phyloP scores from a whole-genome alignment of 768 basidiomycete genomes.

The Pseudohyphozyma bogoriensis region DNA sequence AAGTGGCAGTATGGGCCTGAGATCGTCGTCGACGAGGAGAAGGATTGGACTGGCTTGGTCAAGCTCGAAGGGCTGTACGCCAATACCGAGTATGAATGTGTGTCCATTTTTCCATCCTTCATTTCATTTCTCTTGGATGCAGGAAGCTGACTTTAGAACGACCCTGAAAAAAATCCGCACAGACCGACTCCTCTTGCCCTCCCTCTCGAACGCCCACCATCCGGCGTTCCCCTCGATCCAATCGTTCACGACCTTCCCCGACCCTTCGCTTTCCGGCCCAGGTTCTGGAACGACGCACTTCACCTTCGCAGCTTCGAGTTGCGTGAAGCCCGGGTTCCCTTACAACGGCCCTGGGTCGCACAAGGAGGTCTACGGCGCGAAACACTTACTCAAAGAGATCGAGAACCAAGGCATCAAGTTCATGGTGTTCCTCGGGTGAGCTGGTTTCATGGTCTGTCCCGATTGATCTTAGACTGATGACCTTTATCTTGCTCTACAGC shows the following conservation, averaged over 20 bases:
- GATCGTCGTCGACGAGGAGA: conserved; percentile 3
- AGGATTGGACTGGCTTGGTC: conserved; percentile 37
- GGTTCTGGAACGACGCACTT: conserved; percentile 49
- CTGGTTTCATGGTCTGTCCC: neutral
- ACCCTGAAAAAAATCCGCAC: neutral
- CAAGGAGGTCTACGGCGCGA: conserved; percentile 33
- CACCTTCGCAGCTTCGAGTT: conserved; percentile 60
- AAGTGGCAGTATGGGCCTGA: conserved; percentile 20
- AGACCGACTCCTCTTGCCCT: conserved; percentile 31
- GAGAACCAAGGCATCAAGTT: conserved; percentile 41
- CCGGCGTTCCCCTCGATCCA: conserved; percentile 48
- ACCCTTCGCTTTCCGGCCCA: conserved; percentile 48
- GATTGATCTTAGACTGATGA: neutral
- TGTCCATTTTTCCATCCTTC: conserved; percentile 29
- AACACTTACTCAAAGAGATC: conserved; percentile 19
- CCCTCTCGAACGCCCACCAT: conserved; percentile 35
- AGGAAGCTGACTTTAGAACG: too few relatives aligned
- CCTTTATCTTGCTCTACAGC: neutral
- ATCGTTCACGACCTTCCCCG: conserved; percentile 63
- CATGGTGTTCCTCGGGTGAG: conserved; percentile 52
- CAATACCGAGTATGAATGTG: conserved; percentile 59
- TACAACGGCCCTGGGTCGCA: conserved; percentile 45
- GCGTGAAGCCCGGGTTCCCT: conserved; percentile 62
- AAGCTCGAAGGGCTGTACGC: conserved; percentile 57
- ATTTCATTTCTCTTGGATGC: neutral